A percentile compares a stretch with the other conserved stretches of the same genome.
Conservation (phyloP, 345 rosid genomes). For the Toxicodendron radicans region DNA sequence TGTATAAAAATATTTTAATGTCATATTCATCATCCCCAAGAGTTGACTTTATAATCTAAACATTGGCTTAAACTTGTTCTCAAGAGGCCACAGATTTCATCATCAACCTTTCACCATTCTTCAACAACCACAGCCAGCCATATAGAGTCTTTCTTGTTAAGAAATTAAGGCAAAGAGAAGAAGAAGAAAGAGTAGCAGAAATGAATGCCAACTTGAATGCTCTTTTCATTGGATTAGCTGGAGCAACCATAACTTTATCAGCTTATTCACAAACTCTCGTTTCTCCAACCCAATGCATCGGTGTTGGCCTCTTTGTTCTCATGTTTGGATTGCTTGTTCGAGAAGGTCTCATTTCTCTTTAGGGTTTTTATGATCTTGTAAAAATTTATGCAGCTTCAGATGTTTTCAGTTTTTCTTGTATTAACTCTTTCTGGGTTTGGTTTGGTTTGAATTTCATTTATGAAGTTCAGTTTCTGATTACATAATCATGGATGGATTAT, state of each 20-base stretch:
- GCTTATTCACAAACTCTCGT: slow-evolving; percentile 68
- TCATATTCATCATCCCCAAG: neutral
- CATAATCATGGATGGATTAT: too few species aligned
- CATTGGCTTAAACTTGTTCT: neutral
- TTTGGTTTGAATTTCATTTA: neutral
- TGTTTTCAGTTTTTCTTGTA: neutral
- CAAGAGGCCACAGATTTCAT: neutral
- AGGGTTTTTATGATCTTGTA: neutral
- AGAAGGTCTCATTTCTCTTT: slow-evolving; percentile 73
- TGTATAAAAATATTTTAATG: neutral
- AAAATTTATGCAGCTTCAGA: too few species aligned
- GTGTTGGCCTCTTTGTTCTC: slow-evolving; percentile 65
- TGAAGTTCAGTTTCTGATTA: too few species aligned
- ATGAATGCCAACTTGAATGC: slow-evolving; percentile 56
- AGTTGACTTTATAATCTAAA: neutral
- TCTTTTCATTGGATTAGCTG: slow-evolving; percentile 62
- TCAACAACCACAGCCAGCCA: neutral
- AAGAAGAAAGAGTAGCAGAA: neutral
- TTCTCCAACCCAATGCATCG: slow-evolving; percentile 55
- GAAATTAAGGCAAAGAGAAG: slow-evolving; percentile 1
- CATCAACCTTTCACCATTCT: neutral
- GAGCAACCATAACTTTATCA: slow-evolving; percentile 70
- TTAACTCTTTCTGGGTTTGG: neutral
- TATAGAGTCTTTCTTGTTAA: neutral
- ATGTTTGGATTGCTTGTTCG: slow-evolving; percentile 67